Evolutionary conservation across 73 alveolate genomes (phyloP).

Genomic region (Paramecium primaurelia): DNA sequence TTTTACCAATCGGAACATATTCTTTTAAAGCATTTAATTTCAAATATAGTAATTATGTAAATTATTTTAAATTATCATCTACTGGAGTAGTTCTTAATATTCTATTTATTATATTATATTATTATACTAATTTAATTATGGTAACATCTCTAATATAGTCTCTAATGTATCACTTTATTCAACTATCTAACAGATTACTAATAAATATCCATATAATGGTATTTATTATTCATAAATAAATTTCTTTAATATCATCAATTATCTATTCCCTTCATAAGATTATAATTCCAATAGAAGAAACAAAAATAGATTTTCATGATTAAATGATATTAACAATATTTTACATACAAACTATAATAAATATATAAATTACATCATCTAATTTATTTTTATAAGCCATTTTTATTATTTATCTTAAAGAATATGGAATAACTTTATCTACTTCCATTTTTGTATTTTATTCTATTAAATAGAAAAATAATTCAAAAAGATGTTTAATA

Average conservation of each 20-base stretch:
- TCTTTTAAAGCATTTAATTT: background rate
- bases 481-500: background rate
- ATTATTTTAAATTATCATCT: background rate
- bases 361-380: background rate
- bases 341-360: background rate
- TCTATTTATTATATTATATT: background rate
- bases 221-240: background rate
- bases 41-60: background rate
- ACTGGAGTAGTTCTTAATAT: background rate
- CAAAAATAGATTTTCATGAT: background rate
- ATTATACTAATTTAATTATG: slow-evolving; percentile 7
- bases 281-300: background rate
- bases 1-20: background rate
- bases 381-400: background rate
- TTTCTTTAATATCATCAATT: background rate
- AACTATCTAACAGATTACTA: background rate
- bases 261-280: background rate
- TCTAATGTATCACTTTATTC: slow-evolving; percentile 19
- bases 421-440: background rate
- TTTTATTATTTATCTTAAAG: background rate
- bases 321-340: background rate
- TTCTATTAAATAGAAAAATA: background rate
- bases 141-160: background rate
- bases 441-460: background rate
- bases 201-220: background rate